Base-by-base conservation (phyloP, 768 basidiomycete genomes). In the Rhizopogon vinicolor region DNA sequence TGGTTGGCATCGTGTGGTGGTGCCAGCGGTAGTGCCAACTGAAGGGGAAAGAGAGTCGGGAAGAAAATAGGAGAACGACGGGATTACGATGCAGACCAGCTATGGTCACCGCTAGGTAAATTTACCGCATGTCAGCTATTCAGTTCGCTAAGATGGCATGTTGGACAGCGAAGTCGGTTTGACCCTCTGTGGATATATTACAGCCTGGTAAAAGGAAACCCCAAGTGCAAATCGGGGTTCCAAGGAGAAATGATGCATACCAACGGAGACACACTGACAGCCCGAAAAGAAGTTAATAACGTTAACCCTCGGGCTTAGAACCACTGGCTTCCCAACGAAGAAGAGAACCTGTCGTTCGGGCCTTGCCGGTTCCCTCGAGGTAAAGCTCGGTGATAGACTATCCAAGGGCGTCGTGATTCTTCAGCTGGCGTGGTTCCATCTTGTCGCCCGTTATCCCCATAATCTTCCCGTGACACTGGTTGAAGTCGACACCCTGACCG, bases 1-100 rank as follows among this genome's bases (percentile, higher is more conserved):
- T 63, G 60, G 81, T 81, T 59, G 68, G 41, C 41, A 62, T 41
- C 13, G n/a, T 56, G 33, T 33, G 25, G 29, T 33, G 41, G 29
- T 54, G 52, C 2, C 14, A 25, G 25, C 29, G 19, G 14, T 33
- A 19, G 45, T n/a, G 31, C 29, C n/a, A 29, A 44, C 44, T 31
- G n/a, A 31, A 31, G 31, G 45, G 22, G 19, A 14, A 19, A 31
- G 29, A 48, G 46, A 18, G n/a, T 19, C 31, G 3, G 18, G 31
- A 19, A 46, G 31, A 13, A 19, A 18, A 46, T 29, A 18, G 16
- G 29, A 18, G 6, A 8, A 41, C n/a, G 13, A 48, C 18, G 10
- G 18, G 46, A 33, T 33, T 33, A 10, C 6, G 31, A 33, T 33
- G 7, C 31, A 33, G 31, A 33, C 31, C 10, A 10, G 31, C 8